These are phyloP conservation scores for Sechiopsis laciniata DNA, from an alignment of 306 rosid species.

Conservation along the genomic window DNA sequence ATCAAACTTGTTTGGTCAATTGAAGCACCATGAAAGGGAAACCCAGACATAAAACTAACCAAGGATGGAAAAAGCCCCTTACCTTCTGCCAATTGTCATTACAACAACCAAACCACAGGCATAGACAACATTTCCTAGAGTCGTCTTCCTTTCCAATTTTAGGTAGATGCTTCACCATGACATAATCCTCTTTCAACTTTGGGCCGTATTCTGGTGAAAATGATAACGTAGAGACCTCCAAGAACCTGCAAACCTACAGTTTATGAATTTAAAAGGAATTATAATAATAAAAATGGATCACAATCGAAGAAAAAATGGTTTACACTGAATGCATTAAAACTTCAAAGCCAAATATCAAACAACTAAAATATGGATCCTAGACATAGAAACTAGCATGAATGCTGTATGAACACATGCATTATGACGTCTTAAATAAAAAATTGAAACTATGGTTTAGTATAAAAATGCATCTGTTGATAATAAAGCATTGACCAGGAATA, in stretches of 20 bases:
- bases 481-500: background rate
- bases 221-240: conserved; percentile 92
- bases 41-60: conserved; percentile 3
- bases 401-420: conserved; percentile 2
- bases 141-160: conserved; percentile 52
- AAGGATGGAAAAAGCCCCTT: conserved; percentile 24
- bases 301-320: conserved; percentile 16
- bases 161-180: conserved; percentile 93
- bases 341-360: conserved; percentile 4
- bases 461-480: background rate
- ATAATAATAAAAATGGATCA: conserved; percentile 15
- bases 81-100: conserved; percentile 99
- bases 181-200: conserved; percentile 87
- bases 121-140: conserved; percentile 67
- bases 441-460: background rate
- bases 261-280: conserved; percentile 28
- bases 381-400: background rate
- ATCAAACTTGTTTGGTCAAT: conserved; percentile 1
- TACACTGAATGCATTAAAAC: conserved; percentile 7
- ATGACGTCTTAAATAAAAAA: background rate
- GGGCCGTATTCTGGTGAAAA: conserved; percentile 95
- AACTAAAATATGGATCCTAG: background rate
- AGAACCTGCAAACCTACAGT: conserved; percentile 88
- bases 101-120: conserved; percentile 69
- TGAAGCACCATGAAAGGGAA: background rate